Evolutionary conservation across 768 basidiomycete genomes (phyloP), one percentile per base, ranked within the genome.

Genomic region (Calocera viscosa): DNA sequence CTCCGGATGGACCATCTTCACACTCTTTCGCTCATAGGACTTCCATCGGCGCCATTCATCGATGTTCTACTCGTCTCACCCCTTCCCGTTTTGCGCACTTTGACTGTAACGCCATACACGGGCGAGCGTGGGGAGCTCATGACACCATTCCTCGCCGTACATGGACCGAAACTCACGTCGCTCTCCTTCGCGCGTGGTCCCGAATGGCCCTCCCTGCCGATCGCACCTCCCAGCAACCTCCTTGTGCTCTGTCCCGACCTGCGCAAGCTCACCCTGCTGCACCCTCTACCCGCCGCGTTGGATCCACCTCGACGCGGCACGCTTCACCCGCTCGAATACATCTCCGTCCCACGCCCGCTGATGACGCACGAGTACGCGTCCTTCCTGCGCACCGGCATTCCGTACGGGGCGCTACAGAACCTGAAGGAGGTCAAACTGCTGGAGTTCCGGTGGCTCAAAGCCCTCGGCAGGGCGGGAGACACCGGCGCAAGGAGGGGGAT

Each of bases 81-180:
- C 0, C 82, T 93, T 16, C 90, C 88, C 2, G 76, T 80, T 1
- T 77, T 93, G 43, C 79, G 74, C 35, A 85, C 84, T 69, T 77
- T 92, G 22, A 86, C 82, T 16, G 73, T 91, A 39, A 90, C 89
- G 0, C 89, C 89, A 1, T 89, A 87, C 71, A 82, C 88, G 66
- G 88, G 89, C 70, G 71, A 80, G 69, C 83, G 87, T 16, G 74
- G 76, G 26, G 82, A 88, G 2, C 79, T 86, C 35, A 78, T 82
- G 14, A 82, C 86, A 0, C 77, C 75, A 47, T 83, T 91, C 70
- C 84, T 91, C 33, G 72, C 77, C 1, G 74, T 75, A 1, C 89
- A 91, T 70, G 89, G 89, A 12, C 68, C 71, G 38, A 71, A 72
- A 2, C 80, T 91, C 63, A 80, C 78, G 14, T 86, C 87, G 0